These are phyloP conservation scores for Lactarius sanguifluus DNA, from an alignment of 768 basidiomycete genomes.

Conservation along the genomic window DNA sequence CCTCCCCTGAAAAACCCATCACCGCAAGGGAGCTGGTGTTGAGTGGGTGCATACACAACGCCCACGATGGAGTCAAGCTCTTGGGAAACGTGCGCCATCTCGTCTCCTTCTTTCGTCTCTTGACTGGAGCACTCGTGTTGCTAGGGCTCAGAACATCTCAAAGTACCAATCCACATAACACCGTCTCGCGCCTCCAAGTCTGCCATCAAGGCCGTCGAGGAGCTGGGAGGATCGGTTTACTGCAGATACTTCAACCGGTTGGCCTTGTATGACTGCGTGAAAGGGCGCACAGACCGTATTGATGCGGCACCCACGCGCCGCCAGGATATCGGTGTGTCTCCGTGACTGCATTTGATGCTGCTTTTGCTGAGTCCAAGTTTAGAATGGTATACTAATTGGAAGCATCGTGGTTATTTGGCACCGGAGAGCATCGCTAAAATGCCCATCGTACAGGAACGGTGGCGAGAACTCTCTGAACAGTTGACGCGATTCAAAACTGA, in stretches of 20 bases:
- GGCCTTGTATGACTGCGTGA: slow-evolving; percentile 75
- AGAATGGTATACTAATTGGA: slow-evolving; percentile 80
- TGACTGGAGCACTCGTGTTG: slow-evolving; percentile 3
- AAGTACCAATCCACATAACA: slow-evolving; percentile 71
- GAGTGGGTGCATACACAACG: slow-evolving; percentile 86
- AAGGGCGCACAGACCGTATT: slow-evolving; percentile 66
- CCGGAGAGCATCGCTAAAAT: slow-evolving; percentile 54
- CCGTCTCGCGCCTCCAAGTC: slow-evolving; percentile 84
- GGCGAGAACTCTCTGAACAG: slow-evolving; percentile 62
- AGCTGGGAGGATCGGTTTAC: slow-evolving; percentile 75
- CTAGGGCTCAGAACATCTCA: slow-evolving; percentile 67
- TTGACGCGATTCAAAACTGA: slow-evolving; percentile 52
- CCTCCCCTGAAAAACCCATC: slow-evolving; percentile 78
- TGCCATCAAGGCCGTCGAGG: slow-evolving; percentile 84
- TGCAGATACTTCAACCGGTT: slow-evolving; percentile 92
- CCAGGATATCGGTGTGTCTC: slow-evolving; percentile 72
- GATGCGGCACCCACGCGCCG: slow-evolving; percentile 84
- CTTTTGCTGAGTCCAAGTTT: background rate
- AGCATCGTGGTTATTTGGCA: slow-evolving; percentile 75
- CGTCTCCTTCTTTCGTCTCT: slow-evolving; percentile 5
- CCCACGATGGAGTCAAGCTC: slow-evolving; percentile 89
- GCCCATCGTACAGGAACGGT: slow-evolving; percentile 68
- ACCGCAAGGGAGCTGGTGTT: slow-evolving; percentile 82
- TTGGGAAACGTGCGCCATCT: slow-evolving; percentile 66
- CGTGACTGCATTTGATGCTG: slow-evolving; percentile 2